Percentiles rank a stretch among this genome's conserved stretches.
These are phyloP conservation scores for Globisporangium irregulare DNA, from an alignment of 352 stramenopile genomes.

Conservation along the genomic window DNA sequence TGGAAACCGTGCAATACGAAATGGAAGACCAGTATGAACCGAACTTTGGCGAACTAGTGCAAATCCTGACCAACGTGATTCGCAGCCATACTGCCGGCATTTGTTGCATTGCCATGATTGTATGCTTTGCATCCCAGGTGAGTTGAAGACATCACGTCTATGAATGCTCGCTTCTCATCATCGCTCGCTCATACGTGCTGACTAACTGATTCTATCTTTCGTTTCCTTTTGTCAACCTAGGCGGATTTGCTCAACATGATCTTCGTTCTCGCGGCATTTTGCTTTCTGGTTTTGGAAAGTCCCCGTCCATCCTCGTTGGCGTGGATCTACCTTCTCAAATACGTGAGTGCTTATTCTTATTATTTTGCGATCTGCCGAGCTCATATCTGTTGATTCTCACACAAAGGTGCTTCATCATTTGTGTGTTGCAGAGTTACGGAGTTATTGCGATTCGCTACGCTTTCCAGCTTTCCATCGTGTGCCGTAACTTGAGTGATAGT, in stretches of 20 bases:
- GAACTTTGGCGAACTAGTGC: conserved; percentile 48
- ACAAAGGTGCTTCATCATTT: background rate
- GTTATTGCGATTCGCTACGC: conserved; percentile 63
- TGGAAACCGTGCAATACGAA: conserved; percentile 70
- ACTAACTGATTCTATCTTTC: conserved; percentile 9
- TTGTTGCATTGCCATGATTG: conserved; percentile 60
- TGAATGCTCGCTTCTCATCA: background rate
- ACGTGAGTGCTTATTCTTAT: conserved; percentile 44
- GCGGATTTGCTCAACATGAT: conserved; percentile 80
- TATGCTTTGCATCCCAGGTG: conserved; percentile 79
- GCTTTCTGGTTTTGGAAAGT: conserved; percentile 71
- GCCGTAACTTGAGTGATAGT: conserved; percentile 46
- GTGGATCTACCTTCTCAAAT: conserved; percentile 80
- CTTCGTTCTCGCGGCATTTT: conserved; percentile 66
- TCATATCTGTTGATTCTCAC: background rate
- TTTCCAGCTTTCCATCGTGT: conserved; percentile 86
- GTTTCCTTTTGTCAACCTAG: conserved; percentile 23
- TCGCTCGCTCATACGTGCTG: background rate
- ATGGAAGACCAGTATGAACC: conserved; percentile 76
- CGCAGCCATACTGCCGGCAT: conserved; percentile 64
- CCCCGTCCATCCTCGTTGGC: conserved; percentile 54
- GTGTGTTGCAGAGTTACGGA: conserved; percentile 38
- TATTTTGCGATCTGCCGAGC: background rate
- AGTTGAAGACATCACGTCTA: background rate
- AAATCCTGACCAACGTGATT: conserved; percentile 56